Evolutionary conservation across 2,329 filamentous ascomycete species (phyloP).

Genomic region (Leptosphaerulina australis): DNA sequence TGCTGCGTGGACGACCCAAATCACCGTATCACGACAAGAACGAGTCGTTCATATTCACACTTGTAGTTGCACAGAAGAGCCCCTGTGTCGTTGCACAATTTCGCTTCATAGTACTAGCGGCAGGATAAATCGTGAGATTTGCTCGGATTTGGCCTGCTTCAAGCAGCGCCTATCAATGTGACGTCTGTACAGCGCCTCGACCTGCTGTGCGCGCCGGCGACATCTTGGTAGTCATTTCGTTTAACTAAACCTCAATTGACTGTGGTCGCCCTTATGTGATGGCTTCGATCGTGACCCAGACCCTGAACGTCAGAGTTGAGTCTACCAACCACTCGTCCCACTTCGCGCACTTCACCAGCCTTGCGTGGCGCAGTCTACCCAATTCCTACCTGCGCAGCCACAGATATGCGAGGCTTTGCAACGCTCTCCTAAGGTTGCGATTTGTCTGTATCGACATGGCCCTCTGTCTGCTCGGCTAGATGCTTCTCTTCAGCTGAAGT

Average conservation of each 20-base stretch:
- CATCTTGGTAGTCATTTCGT: conserved; percentile 21
- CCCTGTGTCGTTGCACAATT: conserved; percentile 16
- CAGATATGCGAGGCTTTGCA: conserved; percentile 35
- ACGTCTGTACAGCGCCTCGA: conserved; percentile 21
- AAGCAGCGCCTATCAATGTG: conserved; percentile 18
- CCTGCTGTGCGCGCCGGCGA: conserved; percentile 8
- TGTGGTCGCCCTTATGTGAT: neutral
- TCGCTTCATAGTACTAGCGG: conserved; percentile 9
- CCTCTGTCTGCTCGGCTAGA: conserved; percentile 54
- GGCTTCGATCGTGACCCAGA: conserved; percentile 12
- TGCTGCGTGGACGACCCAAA: conserved; percentile 8
- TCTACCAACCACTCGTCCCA: conserved; percentile 10
- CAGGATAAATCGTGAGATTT: conserved; percentile 19
- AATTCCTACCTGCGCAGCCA: conserved; percentile 31
- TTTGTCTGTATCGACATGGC: conserved; percentile 17
- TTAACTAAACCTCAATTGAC: conserved; percentile 7
- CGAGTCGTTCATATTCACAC: conserved; percentile 11
- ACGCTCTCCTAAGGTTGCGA: conserved; percentile 19
- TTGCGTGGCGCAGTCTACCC: conserved; percentile 29
- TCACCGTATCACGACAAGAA: conserved; percentile 10
- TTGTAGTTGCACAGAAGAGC: conserved; percentile 9
- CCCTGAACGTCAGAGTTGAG: conserved; percentile 4
- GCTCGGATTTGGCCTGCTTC: conserved; percentile 32
- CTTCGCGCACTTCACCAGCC: conserved; percentile 13
- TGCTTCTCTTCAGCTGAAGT: conserved; percentile 78